Evolutionary conservation across 2,329 filamentous ascomycete genomes (phyloP), one percentile per base, ranked within the genome.

Genomic region (Paraphoma chrysanthemicola): DNA sequence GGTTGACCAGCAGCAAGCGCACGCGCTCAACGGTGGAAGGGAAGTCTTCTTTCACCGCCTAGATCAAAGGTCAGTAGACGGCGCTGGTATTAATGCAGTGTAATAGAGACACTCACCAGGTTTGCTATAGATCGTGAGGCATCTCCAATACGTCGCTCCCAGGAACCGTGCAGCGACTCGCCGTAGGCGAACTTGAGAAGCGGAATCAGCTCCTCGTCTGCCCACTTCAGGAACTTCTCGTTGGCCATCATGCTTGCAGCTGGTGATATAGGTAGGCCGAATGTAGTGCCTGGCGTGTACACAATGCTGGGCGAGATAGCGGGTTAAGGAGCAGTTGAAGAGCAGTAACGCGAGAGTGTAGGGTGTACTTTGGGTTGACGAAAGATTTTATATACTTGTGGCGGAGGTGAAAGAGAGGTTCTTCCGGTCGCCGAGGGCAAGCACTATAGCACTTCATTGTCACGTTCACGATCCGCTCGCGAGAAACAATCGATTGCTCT

Each of bases 1-100:
- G 42, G 12, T 54, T 58, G 16, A 60, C 30, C 1, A 63, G 50
- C 8, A 48, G 38, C 0, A 63, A 45, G 6, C 60, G 60, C 2
- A 60, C 31, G 14, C 52, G 42, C 17, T 63, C 60, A 9, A 63
- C 50, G 1, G 54, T 60, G 1, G 51, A 53, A 0, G 51, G 49
- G 8, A 63, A 63, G 42, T 63, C 52, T 14, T 58, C 47, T 42
- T 54, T 48, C 6, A 58, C 44, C 33, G 3, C 33, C 33, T 36
- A 36, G 33, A 10, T 10, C 2, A 10, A 14, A 36, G 7, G 6
- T 36, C 3, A 36, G 33, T 36, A 36, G 10, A 3, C 23, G 23
- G 23, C 7, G 33, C 33, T 36, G 33, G 33, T 36, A 36, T 14
- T 36, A 2, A 36, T 36, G 3, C 33, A 36, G 23, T 23, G 23